These are phyloP conservation scores for Rutstroemia sp. DNA, from an alignment of 2,329 filamentous ascomycete species.

Conservation along the genomic window DNA sequence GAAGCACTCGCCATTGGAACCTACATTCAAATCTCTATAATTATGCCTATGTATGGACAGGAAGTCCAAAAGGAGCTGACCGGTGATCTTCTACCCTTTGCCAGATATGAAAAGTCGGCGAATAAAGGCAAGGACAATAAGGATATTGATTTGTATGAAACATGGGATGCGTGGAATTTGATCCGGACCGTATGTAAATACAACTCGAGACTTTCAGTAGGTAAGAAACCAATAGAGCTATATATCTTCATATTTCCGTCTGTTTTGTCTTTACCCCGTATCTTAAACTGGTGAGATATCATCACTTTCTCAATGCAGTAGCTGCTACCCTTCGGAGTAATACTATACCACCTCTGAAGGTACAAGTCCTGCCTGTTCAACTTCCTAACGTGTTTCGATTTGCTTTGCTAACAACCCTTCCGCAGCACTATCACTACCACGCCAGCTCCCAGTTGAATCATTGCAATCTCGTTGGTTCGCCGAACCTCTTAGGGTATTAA, in stretches of 20 bases:
- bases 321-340: conserved; percentile 24
- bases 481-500: conserved; percentile 58
- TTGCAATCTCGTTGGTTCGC: conserved; percentile 63
- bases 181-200: conserved; percentile 84
- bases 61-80: conserved; percentile 40
- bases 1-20: conserved; percentile 69
- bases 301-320: conserved; percentile 7
- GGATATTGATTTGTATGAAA: conserved; percentile 63
- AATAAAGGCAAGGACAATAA: conserved; percentile 32
- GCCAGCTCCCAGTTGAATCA: conserved; percentile 49
- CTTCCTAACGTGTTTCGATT: neutral
- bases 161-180: conserved; percentile 92
- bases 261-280: neutral
- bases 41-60: conserved; percentile 76
- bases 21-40: conserved; percentile 72
- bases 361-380: conserved; percentile 17
- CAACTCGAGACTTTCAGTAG: conserved; percentile 69
- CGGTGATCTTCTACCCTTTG: conserved; percentile 27
- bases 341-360: conserved; percentile 21
- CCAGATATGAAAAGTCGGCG: conserved; percentile 27
- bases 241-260: conserved; percentile 10
- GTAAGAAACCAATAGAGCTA: conserved; percentile 48
- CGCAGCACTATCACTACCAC: conserved; percentile 44
- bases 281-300: conserved; percentile 11
- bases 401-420: conserved; percentile 15